Base-by-base conservation (phyloP, 305 asterid genomes). In the Fraxinus velutina region DNA sequence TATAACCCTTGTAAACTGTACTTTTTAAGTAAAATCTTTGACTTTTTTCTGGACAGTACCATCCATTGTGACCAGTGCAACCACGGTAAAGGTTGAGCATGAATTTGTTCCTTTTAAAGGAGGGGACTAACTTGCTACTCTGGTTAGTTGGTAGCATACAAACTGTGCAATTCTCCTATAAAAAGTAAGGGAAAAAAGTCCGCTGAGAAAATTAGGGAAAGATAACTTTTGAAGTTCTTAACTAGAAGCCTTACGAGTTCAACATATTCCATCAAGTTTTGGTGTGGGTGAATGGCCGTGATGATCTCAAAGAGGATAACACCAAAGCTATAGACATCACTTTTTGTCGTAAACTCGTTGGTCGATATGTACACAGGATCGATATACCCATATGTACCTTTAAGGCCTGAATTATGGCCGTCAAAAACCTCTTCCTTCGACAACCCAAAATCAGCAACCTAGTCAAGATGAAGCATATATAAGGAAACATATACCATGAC, bases 371-470 rank as follows among this genome's bases (percentile, higher is more conserved):
- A 96, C 84, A 79, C 83, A 8, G 99, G 99, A 84, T 96, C 99
- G 74, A 94, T 96, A 82, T 96, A 96, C 47, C 98, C 99, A 37
- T 93, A 91, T 64, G 99, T 96, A 71, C 99, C 99, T 90, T 96
- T 96, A 47, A 96, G 93, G 78, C 98, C 95, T 21, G 99, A 93
- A 39, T 85, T 92, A 64, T 75, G 93, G 80, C 98, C 92, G 50
- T 94, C 98, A 36, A 85, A 90, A 29, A 85, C 94, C 85, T 88
- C 94, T 89, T 96, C 99, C 86, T 92, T 96, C 12, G 99, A 96
- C 84, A 96, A 88, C 76, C 99, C 99, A 86, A 96, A 96, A 89
- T 96, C 99, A 78, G 99, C 99, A 90, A 96, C 99, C 99, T 96
- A 80, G 74, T 79, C 32, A 80, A 76, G 66, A 34, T 19, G 7